A percentile compares a stretch with the other conserved stretches of the same genome.
Conservation (phyloP, 2,329 filamentous ascomycete species). For the Didymella segeticola region DNA sequence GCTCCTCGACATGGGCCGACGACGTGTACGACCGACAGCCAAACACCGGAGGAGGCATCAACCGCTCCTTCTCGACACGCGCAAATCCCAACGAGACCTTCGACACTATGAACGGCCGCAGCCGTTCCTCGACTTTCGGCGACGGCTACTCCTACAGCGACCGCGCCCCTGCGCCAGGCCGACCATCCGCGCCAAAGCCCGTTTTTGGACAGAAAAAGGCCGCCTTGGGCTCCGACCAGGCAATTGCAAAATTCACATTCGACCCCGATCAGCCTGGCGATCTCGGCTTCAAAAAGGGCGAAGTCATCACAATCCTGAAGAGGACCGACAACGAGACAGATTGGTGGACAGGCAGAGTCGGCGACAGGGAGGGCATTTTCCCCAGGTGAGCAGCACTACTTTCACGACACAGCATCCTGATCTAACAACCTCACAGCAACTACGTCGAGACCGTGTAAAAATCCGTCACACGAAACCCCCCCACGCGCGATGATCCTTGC, state of each 20-base stretch:
- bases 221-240: slow-evolving; percentile 72
- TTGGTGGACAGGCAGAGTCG: slow-evolving; percentile 97
- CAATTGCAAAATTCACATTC: slow-evolving; percentile 90
- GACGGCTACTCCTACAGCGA: slow-evolving; percentile 63
- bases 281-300: slow-evolving; percentile 95
- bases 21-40: slow-evolving; percentile 71
- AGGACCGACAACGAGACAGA: slow-evolving; percentile 92
- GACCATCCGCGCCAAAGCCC: slow-evolving; percentile 89
- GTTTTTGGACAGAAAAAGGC: slow-evolving; percentile 67
- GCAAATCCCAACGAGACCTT: slow-evolving; percentile 60
- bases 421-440: slow-evolving; percentile 38
- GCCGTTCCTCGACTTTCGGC: slow-evolving; percentile 51
- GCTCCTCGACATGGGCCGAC: slow-evolving; percentile 77
- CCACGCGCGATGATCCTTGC: neutral
- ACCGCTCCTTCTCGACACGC: slow-evolving; percentile 58
- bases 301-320: slow-evolving; percentile 93
- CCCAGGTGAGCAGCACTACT: slow-evolving; percentile 65
- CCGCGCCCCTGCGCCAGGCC: slow-evolving; percentile 70
- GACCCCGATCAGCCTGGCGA: slow-evolving; percentile 93
- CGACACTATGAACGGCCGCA: slow-evolving; percentile 50
- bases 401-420: too few species aligned
- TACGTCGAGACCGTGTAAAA: slow-evolving; percentile 49
- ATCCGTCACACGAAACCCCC: neutral
- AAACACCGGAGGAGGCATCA: slow-evolving; percentile 46
- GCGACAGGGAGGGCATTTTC: slow-evolving; percentile 86